Conservation (phyloP, 345 rosid genomes). For the Theobroma cacao region DNA sequence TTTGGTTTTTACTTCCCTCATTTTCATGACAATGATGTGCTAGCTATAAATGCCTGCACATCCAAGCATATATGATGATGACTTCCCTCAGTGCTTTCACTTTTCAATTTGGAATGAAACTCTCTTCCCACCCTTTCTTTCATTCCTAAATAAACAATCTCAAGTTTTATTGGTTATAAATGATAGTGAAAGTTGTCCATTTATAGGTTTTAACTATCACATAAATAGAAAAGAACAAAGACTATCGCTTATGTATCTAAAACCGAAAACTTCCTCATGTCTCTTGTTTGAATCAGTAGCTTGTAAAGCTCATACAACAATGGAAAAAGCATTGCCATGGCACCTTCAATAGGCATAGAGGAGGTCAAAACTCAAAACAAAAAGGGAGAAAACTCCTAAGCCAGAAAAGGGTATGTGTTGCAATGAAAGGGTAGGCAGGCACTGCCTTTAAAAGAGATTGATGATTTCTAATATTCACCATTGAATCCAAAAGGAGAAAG, state of each 20-base stretch:
- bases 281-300: neutral
- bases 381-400: neutral
- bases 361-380: neutral
- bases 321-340: neutral
- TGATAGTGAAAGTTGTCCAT: neutral
- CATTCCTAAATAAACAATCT: too few relatives aligned
- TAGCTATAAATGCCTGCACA: neutral
- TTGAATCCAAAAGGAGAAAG: constrained; percentile 7
- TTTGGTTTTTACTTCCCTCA: neutral
- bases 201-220: too few relatives aligned
- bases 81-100: neutral
- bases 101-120: neutral
- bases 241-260: neutral
- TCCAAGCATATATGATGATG: neutral
- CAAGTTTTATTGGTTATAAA: neutral
- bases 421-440: neutral
- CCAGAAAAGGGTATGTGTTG: neutral
- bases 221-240: too few relatives aligned
- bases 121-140: neutral
- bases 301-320: neutral
- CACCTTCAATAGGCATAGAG: neutral
- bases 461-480: constrained; percentile 23
- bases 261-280: neutral
- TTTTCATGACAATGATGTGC: neutral
- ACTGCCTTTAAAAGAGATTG: neutral